Percentiles rank a stretch among this genome's conserved stretches.
These are phyloP conservation scores for Nematocida parisii DNA, from an alignment of 371 early-diverging fungal species.

Conservation along the genomic window DNA sequence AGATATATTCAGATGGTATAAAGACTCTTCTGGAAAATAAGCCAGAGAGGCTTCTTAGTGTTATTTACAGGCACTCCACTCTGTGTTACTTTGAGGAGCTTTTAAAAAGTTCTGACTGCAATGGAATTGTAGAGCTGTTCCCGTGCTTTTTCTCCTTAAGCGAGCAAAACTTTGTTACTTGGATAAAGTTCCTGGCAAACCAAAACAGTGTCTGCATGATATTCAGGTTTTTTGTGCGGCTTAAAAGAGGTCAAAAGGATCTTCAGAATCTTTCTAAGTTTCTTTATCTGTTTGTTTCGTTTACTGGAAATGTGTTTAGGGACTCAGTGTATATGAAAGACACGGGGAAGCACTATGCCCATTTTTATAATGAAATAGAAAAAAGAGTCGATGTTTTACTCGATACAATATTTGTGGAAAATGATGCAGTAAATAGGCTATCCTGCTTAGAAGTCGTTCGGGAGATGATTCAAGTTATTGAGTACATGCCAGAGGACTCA, in stretches of 20 bases:
- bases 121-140: constrained; percentile 47
- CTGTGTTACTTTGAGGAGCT: constrained; percentile 22
- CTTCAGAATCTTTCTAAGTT: constrained; percentile 40
- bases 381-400: constrained; percentile 4
- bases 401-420: constrained; percentile 17
- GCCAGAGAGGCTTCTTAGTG: background rate
- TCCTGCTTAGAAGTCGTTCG: constrained; percentile 40
- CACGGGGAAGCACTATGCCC: constrained; percentile 17
- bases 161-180: constrained; percentile 1
- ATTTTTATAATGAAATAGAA: constrained; percentile 45
- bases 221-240: background rate
- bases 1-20: constrained; percentile 40
- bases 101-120: constrained; percentile 33
- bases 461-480: constrained; percentile 42
- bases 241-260: constrained; percentile 6
- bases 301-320: constrained; percentile 36
- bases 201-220: constrained; percentile 12
- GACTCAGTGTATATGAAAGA: background rate
- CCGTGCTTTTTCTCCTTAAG: constrained; percentile 54
- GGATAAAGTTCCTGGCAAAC: constrained; percentile 26
- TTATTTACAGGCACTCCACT: background rate
- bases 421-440: constrained; percentile 35
- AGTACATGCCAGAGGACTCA: constrained; percentile 3
- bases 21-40: constrained; percentile 38
- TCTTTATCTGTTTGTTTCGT: constrained; percentile 52